Evolutionary conservation across 768 basidiomycete species (phyloP), one percentile per base, ranked within the genome.

Genomic region (Cantharellus anzutake): DNA sequence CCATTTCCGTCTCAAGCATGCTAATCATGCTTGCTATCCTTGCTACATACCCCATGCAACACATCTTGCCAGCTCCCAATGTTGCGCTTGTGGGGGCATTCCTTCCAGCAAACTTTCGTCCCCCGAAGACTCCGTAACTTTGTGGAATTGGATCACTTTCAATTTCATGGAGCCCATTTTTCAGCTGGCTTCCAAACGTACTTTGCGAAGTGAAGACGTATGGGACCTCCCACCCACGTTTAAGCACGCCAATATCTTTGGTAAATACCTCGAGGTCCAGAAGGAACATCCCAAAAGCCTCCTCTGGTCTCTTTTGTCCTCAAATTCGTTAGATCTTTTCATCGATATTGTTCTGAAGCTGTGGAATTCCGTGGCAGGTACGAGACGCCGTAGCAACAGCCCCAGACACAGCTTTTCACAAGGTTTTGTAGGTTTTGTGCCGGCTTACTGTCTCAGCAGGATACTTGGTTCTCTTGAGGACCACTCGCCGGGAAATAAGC

Each of bases 191-290:
- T 29, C 51, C 41, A 68, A 70, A 48, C 71, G 76, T 58, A 82
- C 80, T 5, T 62, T 74, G 4, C 66, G 72, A 41, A 71, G 70
- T 11, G 62, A 67, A 41, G 73, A 84, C 65, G 77, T 84, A 4
- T 85, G 83, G 82, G 69, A 66, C 5, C 70, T 84, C 39, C 83
- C 82, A 2, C 83, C 83, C 0, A 82, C 76, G 62, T 82, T 85
- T 68, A 73, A 72, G 37, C 82, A 84, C 66, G 79, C 77, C 64
- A 83, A 81, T 64, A 71, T 84, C 7, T 85, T 84, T 67, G 72
- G 69, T 44, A 85, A 83, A 67, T 80, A 73, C 63, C 66, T 83
- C 41, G 71, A 75, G 5, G n/a, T 59, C 2, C 5, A 29, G 7
- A 66, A n/a, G 57, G 51, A 35, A 42, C 66, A 80, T 67, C 79